Evolutionary conservation across 208 protist genomes (phyloP), one percentile per base, ranked within the genome.

Genomic region (Trypanosomatidae sp.): DNA sequence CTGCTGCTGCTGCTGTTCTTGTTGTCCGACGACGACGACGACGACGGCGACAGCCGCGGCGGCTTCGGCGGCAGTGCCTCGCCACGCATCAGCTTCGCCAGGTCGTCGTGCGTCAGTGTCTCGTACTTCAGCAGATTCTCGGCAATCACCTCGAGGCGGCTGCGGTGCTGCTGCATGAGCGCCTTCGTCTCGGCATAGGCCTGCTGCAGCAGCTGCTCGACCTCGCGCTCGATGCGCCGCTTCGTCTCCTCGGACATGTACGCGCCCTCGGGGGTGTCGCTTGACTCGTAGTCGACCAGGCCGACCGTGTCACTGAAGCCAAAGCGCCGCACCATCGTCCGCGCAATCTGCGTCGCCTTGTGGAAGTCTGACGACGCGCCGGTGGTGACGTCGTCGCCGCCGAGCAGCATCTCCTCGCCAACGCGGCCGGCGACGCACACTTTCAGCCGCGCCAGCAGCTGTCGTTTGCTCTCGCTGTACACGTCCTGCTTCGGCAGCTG

Each of bases 371-470:
- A 89, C 21, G 62, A 63, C 15, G 85, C 87, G 32, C 90, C 94
- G 10, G 86, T 96, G 3, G 95, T 98, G 22, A 98, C 72, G 44
- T 97, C 77, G 15, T 97, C 77, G 15, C 67, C 33, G 33, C 97
- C 97, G 40, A 96, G 93, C 8, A 98, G 71, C 6, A 98, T 69
- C 71, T 99, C 96, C 66, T 99, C 97, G 19, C 94, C 96, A 15
- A 96, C 93, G 23, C 96, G 73, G 19, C 88, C 88, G 13, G 84
- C 88, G 20, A 95, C 52, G 42, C 78, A 88, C 41, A 92, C 81
- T 59, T 85, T 87, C 18, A 95, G 51, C 23, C 84, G 66, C 7
- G 84, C 69, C 19, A 89, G 46, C 43, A 83, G 86, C 64, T 92
- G 78, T 33, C 67, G 60, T 53, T 88, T 87, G 44, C 70, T 89